These are phyloP conservation scores for Eragrostis nindensis DNA, from an alignment of 176 grass and related monocot genomes.

Conservation along the genomic window DNA sequence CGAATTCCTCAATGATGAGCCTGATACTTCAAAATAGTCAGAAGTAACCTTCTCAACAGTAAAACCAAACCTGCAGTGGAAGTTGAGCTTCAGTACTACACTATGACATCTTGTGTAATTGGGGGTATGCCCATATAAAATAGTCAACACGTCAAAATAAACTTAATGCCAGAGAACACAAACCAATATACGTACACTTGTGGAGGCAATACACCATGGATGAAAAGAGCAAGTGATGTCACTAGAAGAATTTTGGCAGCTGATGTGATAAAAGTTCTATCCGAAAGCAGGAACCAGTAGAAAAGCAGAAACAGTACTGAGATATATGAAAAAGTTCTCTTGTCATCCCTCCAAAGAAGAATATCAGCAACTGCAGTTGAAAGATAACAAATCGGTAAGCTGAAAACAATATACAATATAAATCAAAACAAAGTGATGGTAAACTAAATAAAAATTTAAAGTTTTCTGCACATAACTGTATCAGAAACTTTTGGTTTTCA, in stretches of 20 bases:
- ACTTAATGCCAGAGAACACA: constrained; percentile 17
- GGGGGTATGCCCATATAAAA: constrained; percentile 16
- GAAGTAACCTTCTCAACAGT: constrained; percentile 73
- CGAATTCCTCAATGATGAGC: constrained; percentile 44
- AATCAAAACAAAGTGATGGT: constrained; percentile 2
- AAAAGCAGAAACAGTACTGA: constrained; percentile 77
- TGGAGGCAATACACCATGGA: constrained; percentile 80
- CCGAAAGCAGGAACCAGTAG: constrained; percentile 96
- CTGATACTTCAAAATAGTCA: constrained; percentile 77
- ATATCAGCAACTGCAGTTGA: constrained; percentile 78
- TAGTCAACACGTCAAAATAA: constrained; percentile 11
- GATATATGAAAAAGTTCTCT: constrained; percentile 85
- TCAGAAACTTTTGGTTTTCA: not conserved
- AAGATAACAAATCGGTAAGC: constrained; percentile 38
- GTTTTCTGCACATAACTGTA: constrained; percentile 13
- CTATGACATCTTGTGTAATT: not conserved
- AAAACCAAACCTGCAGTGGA: constrained; percentile 69
- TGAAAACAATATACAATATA: constrained; percentile 6
- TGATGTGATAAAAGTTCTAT: constrained; percentile 83
- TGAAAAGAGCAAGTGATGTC: constrained; percentile 73
- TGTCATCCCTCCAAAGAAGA: constrained; percentile 98
- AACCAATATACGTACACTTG: constrained; percentile 42
- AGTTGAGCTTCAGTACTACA: constrained; percentile 30
- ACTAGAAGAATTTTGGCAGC: constrained; percentile 80
- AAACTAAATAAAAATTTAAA: constrained; percentile 27